Base-by-base conservation (phyloP, 768 basidiomycete species). In the Boletellus emodensis region DNA sequence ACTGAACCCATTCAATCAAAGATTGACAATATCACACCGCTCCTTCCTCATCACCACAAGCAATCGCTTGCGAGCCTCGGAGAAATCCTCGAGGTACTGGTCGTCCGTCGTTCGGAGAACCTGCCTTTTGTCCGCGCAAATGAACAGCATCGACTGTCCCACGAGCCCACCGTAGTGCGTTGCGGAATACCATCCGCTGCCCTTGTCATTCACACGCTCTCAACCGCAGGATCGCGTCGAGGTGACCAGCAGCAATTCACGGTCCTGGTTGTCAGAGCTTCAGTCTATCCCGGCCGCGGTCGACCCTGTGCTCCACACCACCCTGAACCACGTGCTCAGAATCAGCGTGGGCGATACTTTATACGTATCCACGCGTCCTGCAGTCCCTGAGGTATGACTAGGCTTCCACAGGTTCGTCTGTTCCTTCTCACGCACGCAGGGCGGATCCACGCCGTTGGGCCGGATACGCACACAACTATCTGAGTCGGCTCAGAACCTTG, bases 361-460 rank as follows among this genome's bases (percentile, higher is more conserved):
- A 30, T 87, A 78, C 78, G 64, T 88, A 26, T 66, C 79, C 43
- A 73, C 64, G 60, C 79, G 85, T 53, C 66, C 71, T 53, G 72
- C 72, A 51, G 58, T 67, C 48, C 75, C 78, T 45, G 78, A 80
- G 73, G 86, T 84, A 67, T 51, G 72, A 45, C 46, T 60, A 40
- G 49, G 35, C 42, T 49, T 46, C 26, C 53, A 17, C 42, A 32
- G 18, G 28, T 47, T 32, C 39, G 39, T 50, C 8, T 35, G 26
- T 11, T 46, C 34, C 32, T 52, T 54, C 63, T 67, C 56, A 69
- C 54, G 49, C 40, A 37, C 51, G 40, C 66, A 95, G 90, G 92
- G 93, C 58, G 90, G 90, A 46, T 91, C 88, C 60, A 94, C 93
- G 3, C 72, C 81, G 7, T 74, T 97, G 43, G 94, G 94, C 39